These are phyloP conservation scores for Pseudofabraea citricarpa DNA, from an alignment of 2,329 filamentous ascomycete genomes.

Conservation along the genomic window DNA sequence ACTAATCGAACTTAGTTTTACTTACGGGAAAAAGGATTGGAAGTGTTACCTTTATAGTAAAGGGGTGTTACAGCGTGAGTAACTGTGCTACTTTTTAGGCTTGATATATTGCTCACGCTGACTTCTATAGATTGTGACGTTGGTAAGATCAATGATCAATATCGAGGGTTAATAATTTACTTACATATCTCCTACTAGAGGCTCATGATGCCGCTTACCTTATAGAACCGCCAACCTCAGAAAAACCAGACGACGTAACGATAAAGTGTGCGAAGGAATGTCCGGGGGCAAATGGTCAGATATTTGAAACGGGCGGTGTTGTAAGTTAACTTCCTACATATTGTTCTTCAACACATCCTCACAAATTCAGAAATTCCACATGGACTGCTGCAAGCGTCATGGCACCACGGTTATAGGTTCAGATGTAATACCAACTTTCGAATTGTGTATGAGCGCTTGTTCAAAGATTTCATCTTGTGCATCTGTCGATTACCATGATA, in stretches of 20 bases:
- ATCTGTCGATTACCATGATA: neutral
- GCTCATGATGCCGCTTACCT: neutral
- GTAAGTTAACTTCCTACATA: too few species aligned
- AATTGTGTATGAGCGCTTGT: neutral
- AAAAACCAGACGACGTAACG: neutral
- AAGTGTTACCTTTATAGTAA: too few species aligned
- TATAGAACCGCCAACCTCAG: neutral
- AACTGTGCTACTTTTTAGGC: too few species aligned
- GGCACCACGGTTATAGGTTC: neutral
- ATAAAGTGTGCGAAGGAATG: neutral
- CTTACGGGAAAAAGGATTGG: too few species aligned
- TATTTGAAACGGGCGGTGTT: neutral
- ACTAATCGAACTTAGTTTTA: too few species aligned
- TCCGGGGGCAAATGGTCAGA: neutral
- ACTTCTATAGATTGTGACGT: too few species aligned
- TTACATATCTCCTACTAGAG: too few species aligned
- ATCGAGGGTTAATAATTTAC: too few species aligned
- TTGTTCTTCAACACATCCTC: too few species aligned
- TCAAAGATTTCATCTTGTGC: neutral
- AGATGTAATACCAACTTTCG: neutral
- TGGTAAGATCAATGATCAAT: too few species aligned
- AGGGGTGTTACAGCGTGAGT: too few species aligned
- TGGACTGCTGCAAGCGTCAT: neutral
- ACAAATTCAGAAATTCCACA: neutral
- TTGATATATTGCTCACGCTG: too few species aligned